Conservation (phyloP, 2,329 filamentous ascomycete species). For the Didymella pinodella region DNA sequence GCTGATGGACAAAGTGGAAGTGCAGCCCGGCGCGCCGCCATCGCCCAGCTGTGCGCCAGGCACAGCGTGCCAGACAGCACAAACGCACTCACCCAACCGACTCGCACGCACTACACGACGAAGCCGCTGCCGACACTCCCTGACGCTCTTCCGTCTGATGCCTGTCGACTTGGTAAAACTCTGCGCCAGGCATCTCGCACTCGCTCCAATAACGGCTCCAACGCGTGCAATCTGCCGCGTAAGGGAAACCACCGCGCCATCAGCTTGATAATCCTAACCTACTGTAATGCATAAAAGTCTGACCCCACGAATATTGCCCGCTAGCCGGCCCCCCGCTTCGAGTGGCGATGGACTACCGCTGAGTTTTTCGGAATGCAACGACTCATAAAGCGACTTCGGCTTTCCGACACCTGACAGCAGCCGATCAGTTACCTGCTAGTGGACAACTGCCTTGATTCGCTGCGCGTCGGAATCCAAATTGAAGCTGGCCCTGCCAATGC, state of each 20-base stretch:
- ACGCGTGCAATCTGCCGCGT: conserved; percentile 32
- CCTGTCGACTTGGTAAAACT: conserved; percentile 32
- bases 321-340: conserved; percentile 29
- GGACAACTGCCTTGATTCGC: conserved; percentile 20
- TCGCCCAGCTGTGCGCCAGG: conserved; percentile 5
- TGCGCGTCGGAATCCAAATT: conserved; percentile 23
- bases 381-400: conserved; percentile 29
- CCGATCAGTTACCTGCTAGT: conserved; percentile 11
- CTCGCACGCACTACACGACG: conserved; percentile 4
- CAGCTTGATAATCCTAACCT: conserved; percentile 20
- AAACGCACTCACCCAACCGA: background rate
- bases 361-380: conserved; percentile 39
- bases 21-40: conserved; percentile 21
- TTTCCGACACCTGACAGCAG: conserved; percentile 18
- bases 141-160: conserved; percentile 24
- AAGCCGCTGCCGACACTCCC: conserved; percentile 15
- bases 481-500: conserved; percentile 8
- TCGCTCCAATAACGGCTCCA: conserved; percentile 20
- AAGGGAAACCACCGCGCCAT: conserved; percentile 30
- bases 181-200: conserved; percentile 23
- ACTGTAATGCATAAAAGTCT: conserved; percentile 23
- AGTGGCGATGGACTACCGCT: conserved; percentile 35
- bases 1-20: conserved; percentile 24
- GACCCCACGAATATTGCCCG: conserved; percentile 33
- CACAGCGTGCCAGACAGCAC: conserved; percentile 10